These are phyloP conservation scores for Lizonia empirigonia DNA, from an alignment of 2,329 filamentous ascomycete genomes.

Conservation along the genomic window DNA sequence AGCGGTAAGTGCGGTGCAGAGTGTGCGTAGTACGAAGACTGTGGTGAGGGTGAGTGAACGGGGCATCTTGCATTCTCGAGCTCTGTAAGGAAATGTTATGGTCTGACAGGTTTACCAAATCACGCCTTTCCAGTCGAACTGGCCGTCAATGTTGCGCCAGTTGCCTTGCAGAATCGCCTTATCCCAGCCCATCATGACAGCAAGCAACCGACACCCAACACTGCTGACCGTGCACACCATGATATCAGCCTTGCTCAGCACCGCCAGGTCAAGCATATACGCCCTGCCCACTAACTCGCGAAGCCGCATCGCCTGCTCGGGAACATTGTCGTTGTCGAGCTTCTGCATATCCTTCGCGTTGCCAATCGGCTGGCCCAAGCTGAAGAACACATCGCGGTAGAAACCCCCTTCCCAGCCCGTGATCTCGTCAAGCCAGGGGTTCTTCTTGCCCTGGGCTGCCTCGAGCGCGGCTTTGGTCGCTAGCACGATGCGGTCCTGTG, in stretches of 20 bases:
- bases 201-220: conserved; percentile 70
- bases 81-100: not conserved
- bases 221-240: conserved; percentile 79
- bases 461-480: conserved; percentile 66
- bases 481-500: conserved; percentile 77
- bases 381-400: conserved; percentile 81
- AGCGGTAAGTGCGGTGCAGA: not conserved
- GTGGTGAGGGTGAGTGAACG: not conserved
- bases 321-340: conserved; percentile 33
- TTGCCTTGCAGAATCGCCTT: conserved; percentile 53
- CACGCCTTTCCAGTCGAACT: conserved; percentile 48
- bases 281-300: conserved; percentile 78
- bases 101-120: conserved; percentile 43
- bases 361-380: conserved; percentile 60
- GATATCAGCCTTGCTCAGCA: conserved; percentile 71
- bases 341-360: conserved; percentile 37
- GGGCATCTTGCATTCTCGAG: conserved; percentile 5
- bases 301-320: conserved; percentile 63
- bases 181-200: conserved; percentile 88
- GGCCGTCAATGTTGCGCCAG: conserved; percentile 72
- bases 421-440: conserved; percentile 71
- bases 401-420: conserved; percentile 91
- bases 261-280: conserved; percentile 79
- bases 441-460: conserved; percentile 44
- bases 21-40: not conserved